Conservation (phyloP, 768 basidiomycete genomes). For the Hirschioporus abietinus region DNA sequence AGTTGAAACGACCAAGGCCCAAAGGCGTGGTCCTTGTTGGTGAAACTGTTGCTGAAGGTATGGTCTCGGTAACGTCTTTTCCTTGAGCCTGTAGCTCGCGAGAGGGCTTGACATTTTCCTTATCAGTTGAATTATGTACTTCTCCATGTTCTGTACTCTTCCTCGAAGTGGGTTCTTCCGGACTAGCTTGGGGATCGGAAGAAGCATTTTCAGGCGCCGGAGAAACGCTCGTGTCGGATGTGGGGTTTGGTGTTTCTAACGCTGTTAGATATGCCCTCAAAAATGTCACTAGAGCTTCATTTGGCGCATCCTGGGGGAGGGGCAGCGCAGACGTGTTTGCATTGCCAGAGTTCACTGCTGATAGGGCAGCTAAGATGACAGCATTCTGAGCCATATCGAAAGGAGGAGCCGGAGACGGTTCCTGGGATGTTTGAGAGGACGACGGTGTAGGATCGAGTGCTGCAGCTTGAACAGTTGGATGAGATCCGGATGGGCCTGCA, state of each 20-base stretch:
- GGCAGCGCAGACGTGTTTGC: neutral
- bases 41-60: neutral
- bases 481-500: neutral
- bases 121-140: neutral
- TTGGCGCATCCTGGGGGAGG: neutral
- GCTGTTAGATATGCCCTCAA: neutral
- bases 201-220: neutral
- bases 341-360: slow-evolving; percentile 1
- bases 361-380: neutral
- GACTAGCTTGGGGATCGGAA: neutral
- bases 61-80: neutral
- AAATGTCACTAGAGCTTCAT: slow-evolving; percentile 1
- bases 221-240: neutral
- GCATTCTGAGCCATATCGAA: neutral
- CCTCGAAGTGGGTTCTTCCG: neutral
- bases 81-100: neutral
- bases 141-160: neutral
- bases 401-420: neutral
- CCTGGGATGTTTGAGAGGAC: neutral
- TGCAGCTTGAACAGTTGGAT: neutral
- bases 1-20: neutral
- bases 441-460: neutral
- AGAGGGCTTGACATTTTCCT: slow-evolving; percentile 4
- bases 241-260: neutral
- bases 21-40: neutral